Evolutionary conservation across 2,329 filamentous ascomycete genomes (phyloP).

Genomic region (Septoria petroselini): DNA sequence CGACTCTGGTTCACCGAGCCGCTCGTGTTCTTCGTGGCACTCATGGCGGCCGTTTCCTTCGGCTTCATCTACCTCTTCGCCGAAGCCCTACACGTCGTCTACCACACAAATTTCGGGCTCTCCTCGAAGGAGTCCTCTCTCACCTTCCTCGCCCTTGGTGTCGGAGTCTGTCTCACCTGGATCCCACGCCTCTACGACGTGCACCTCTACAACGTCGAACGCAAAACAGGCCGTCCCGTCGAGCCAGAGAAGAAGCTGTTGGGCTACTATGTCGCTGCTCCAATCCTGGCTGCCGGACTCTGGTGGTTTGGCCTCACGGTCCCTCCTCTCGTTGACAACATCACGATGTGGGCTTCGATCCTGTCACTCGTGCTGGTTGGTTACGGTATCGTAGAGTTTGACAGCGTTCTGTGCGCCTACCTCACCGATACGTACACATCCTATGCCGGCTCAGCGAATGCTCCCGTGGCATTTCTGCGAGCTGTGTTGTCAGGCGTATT

Average conservation of each 20-base stretch:
- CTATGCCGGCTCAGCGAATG: slow-evolving; percentile 47
- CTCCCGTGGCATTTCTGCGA: slow-evolving; percentile 43
- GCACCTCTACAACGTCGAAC: slow-evolving; percentile 34
- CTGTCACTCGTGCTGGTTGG: slow-evolving; percentile 43
- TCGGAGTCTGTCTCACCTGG: slow-evolving; percentile 48
- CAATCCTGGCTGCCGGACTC: slow-evolving; percentile 45
- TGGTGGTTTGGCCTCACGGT: slow-evolving; percentile 51
- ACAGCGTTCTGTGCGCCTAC: slow-evolving; percentile 44
- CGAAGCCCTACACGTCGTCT: slow-evolving; percentile 45
- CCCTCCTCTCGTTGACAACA: slow-evolving; percentile 40
- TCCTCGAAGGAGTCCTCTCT: slow-evolving; percentile 46
- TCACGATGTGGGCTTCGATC: slow-evolving; percentile 31
- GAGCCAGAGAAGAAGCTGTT: slow-evolving; percentile 50
- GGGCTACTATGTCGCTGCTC: slow-evolving; percentile 48
- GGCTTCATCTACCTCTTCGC: slow-evolving; percentile 50
- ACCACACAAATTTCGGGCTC: slow-evolving; percentile 37
- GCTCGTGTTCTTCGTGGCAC: slow-evolving; percentile 45
- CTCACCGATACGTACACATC: slow-evolving; percentile 47
- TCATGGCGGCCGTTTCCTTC: slow-evolving; percentile 43
- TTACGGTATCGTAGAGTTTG: slow-evolving; percentile 50
- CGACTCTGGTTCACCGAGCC: slow-evolving; percentile 48
- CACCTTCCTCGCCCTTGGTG: slow-evolving; percentile 60
- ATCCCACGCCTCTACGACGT: slow-evolving; percentile 46
- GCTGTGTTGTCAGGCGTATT: slow-evolving; percentile 42
- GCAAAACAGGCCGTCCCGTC: slow-evolving; percentile 26